Evolutionary conservation across 1,139 yeast genomes (phyloP).

Genomic region (Saccharomyces pastorianus): DNA sequence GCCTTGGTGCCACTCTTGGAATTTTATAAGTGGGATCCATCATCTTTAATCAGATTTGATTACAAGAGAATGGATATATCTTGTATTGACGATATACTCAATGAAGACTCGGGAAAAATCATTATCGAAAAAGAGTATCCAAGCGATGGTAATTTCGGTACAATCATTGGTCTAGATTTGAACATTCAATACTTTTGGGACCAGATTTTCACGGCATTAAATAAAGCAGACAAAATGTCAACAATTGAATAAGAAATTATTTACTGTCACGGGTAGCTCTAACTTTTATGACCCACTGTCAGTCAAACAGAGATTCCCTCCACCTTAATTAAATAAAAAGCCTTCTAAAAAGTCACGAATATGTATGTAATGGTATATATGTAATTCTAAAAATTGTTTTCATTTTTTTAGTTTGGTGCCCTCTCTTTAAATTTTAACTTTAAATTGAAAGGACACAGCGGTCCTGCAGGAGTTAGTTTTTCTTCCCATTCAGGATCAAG

Average conservation of each 20-base stretch:
- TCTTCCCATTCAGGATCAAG: slow-evolving; percentile 44
- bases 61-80: slow-evolving; percentile 34
- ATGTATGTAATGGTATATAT: background rate
- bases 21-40: slow-evolving; percentile 25
- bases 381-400: background rate
- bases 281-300: background rate
- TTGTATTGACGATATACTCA: slow-evolving; percentile 31
- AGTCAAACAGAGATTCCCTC: background rate
- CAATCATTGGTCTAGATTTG: slow-evolving; percentile 39
- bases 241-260: slow-evolving; percentile 16
- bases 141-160: slow-evolving; percentile 34
- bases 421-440: slow-evolving; percentile 17
- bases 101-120: slow-evolving; percentile 21
- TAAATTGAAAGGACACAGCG: slow-evolving; percentile 33
- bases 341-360: background rate
- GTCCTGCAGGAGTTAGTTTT: slow-evolving; percentile 44
- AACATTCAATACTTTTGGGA: slow-evolving; percentile 49
- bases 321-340: background rate
- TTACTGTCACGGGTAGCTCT: too few species aligned
- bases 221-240: slow-evolving; percentile 22
- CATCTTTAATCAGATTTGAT: slow-evolving; percentile 29
- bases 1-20: slow-evolving; percentile 57
- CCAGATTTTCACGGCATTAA: slow-evolving; percentile 38
- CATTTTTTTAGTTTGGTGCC: background rate
- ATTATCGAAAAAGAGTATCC: slow-evolving; percentile 23